Base-by-base conservation (phyloP, 306 rosid genomes). In the Casuarina equisetifolia region DNA sequence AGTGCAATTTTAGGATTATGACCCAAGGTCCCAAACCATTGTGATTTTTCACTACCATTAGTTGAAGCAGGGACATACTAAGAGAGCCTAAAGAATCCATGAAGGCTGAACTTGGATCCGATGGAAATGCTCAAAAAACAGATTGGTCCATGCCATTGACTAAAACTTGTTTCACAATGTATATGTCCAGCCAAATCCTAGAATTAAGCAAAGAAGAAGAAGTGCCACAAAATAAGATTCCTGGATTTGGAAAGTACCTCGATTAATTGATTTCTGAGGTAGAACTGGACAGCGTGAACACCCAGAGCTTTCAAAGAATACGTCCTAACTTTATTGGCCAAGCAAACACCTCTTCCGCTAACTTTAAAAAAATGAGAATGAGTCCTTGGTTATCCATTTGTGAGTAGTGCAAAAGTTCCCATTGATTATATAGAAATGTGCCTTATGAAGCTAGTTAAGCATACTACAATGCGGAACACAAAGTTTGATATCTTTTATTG, bases 401-500 rank as follows among this genome's bases (percentile, higher is more conserved):
- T 8, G 36, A 57, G 19, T 20, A 57, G 63, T 57, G 63, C 38
- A 57, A 57, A 55, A 57, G 63, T 57, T 57, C 20, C 63, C 8
- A 12, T 5, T 1, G 63, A 55, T 55, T 32, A 55, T 4, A 55
- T 55, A 55, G 35, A 57, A 5, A 12, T 57, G 38, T 57, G 38
- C 63, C 63, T 9, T 20, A 19, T 32, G 20, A 1, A 57, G 63
- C 3, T 4, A 20, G 63, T n/a, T n/a, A 55, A 20, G 63, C 63
- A 57, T 57, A 57, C 63, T n/a, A 57, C 38, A 1, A 51, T 3
- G 20, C n/a, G 9, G 12, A 57, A 20, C 9, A 20, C 9, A 19
- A 32, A 57, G 38, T 57, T 57, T 57, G 63, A 57, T 20, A 57
- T 19, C 63, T 57, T 57, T 57, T 57, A 57, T 57, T 57, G 38